Evolutionary conservation across 2,329 filamentous ascomycete genomes (phyloP), one percentile per base, ranked within the genome.

Genomic region (Fusarium dlaminii): DNA sequence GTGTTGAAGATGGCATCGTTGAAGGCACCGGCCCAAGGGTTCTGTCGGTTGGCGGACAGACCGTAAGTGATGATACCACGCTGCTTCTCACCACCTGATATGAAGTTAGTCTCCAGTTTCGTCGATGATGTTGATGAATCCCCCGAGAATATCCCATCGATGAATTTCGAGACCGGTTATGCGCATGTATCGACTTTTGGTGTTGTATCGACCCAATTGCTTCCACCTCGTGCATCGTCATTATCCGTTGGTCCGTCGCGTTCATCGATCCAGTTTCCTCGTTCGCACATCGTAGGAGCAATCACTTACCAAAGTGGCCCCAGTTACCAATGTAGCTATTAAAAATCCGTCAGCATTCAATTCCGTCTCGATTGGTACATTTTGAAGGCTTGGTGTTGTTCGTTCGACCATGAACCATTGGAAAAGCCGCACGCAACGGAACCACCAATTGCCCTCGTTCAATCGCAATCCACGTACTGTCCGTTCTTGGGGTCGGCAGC

Each of bases 1-100:
- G 91, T 92, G 90, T 99, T 99, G 92, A 98, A 98, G 87, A 98
- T 86, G 81, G 95, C 96, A 77, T 92, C 93, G 84, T 96, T 86
- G 75, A 89, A 84, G 69, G 92, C 87, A 79, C 94, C 94, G 74
- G 94, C 94, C 77, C 97, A 89, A 74, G 95, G 93, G 81, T 93
- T 92, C 87, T 98, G 96, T 82, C 93, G 92, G 90, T 99, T 98
- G 77, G 93, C 86, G 78, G 94, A 92, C 77, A 99, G 82, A 76
- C 92, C 89, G 86, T 97, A 98, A 80, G 86, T 85, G 80, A 90
- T 82, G 79, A 92, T 89, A 68, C 90, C 90, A 83, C 87, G 90
- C 82, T 92, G 90, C 83, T 88, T 87, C 82, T 85, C 81, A 78
- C 87, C 86, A 81, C 89, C 89, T 90, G 79, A 57, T 59, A 29